Evolutionary conservation across 2,329 filamentous ascomycete species (phyloP), one percentile per base, ranked within the genome.

Genomic region (Colletotrichum navitas): DNA sequence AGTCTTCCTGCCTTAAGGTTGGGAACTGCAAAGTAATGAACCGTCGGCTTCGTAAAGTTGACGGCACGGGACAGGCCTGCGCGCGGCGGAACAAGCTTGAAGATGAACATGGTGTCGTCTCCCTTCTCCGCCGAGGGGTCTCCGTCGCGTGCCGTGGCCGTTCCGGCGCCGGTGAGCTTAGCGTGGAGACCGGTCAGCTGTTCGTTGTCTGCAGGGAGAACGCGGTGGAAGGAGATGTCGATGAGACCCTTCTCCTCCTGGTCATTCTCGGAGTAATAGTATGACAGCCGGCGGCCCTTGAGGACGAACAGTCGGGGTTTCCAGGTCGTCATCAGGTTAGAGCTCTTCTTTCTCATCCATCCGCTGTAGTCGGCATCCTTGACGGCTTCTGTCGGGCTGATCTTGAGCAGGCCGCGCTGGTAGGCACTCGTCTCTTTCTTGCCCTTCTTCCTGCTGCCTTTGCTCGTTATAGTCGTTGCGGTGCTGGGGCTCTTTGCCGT

Each of bases 281-380:
- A 99, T 0, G 95, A 94, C 39, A 99, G 85, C 5, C 96, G 91
- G 63, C 95, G 91, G 39, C 96, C 96, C 78, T 94, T 95, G 69
- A 99, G 89, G 10, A 99, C 92, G 78, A 99, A 99, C n/a, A 98
- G 87, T 16, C 96, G 91, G 16, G 95, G 93, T 79, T 98, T 99
- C 96, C 96, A 99, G 1, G 95, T 97, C 2, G 94, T 94, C 92
- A 99, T 97, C 43, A 98, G 86, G 77, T 95, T 96, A 1, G 94
- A 95, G 71, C 94, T 97, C 82, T 97, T 95, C 87, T 99, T 99
- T 86, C 96, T 98, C 96, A 99, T 99, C 96, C 96, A 99, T 1
- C 96, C 96, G 77, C 92, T 95, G 80, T 97, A 98, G 78, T 99
- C 95, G 66, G 94, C 95, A 73, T 90, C 91, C 73, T 90, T 85